Base-by-base conservation (phyloP, 2,329 filamentous ascomycete genomes). In the Penicillium sp. region DNA sequence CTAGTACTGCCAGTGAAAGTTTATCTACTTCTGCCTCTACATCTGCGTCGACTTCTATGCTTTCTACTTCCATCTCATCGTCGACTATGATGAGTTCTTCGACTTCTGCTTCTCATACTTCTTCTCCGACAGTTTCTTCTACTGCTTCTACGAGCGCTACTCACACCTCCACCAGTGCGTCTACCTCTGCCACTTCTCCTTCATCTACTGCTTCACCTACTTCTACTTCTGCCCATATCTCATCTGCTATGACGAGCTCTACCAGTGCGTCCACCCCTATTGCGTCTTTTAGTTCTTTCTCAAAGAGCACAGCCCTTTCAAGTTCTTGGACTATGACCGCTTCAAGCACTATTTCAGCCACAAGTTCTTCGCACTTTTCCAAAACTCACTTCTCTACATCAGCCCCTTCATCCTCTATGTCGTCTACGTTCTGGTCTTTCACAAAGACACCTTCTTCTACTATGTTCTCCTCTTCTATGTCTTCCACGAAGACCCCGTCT, bases 1-100 rank as follows among this genome's bases (percentile, higher is more conserved):
- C 64, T 58, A 66, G 60, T 29, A 62, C 53, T 63, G 62, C 63
- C 50, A 64, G 68, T 68, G 61, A 69, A 66, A 65, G 45, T 55
- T 46, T 55, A 37, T 53, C 58, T 57, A 58, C 60, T 53, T 67
- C 64, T 61, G 50, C 49, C 33, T 61, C 53, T 54, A 35, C 43
- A 35, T 53, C 53, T 56, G 42, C 46, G 9, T 49, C 54, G 52
- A 59, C 56, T 31, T 59, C 59, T 10, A 57, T 65, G 60, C 46
- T 57, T 55, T 60, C 60, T 42, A 57, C 50, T 58, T 63, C 59
- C 49, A 54, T 58, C 31, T 53, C 62, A 53, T 56, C 48, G 25
- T 66, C 63, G 43, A 58, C 57, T 26, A 57, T 46, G 52, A 50
- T 57, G 11, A 59, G 59, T 52, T 51, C 62, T 35, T 61, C 58